phyloP scores from a whole-genome alignment of 169 alveolate genomes.

The Amoebophrya sp. region DNA sequence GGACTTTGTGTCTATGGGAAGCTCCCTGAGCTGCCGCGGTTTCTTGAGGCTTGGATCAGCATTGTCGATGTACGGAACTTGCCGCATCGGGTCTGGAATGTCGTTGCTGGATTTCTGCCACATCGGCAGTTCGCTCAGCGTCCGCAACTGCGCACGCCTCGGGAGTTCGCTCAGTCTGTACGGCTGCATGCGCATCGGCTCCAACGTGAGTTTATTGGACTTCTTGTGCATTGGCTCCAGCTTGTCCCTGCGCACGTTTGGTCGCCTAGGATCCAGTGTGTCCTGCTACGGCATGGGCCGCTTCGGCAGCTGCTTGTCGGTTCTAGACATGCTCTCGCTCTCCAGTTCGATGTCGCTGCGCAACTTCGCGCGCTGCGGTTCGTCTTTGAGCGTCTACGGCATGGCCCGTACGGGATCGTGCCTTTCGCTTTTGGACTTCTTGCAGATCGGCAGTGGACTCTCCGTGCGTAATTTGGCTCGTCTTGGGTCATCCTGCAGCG shows the following conservation, averaged over 20 bases:
- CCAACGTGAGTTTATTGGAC: not conserved
- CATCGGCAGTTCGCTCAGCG: not conserved
- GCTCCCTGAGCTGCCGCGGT: not conserved
- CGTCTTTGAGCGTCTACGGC: constrained; percentile 1
- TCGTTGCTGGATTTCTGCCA: not conserved
- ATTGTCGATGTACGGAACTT: not conserved
- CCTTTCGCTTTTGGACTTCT: constrained; percentile 24
- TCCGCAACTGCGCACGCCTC: not conserved
- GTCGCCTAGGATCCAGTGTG: not conserved
- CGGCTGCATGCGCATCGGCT: not conserved
- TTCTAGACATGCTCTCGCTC: not conserved
- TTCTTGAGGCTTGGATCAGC: constrained; percentile 27
- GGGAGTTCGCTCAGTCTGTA: not conserved
- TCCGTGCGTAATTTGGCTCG: not conserved
- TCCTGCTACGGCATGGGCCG: constrained; percentile 5
- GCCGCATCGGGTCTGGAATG: not conserved
- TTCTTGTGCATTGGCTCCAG: not conserved
- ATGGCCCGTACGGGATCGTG: not conserved
- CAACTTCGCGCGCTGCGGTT: constrained; percentile 19
- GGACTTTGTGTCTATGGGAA: constrained; percentile 7
- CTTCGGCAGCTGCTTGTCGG: not conserved
- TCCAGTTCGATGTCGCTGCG: not conserved
- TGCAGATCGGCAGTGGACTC: not conserved
- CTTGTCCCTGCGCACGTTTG: not conserved
- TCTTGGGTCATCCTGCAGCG: not conserved